Percentiles rank a stretch among this genome's conserved stretches.
Conservation (phyloP, 2,329 filamentous ascomycete species). For the Pezicula rhizophila region DNA sequence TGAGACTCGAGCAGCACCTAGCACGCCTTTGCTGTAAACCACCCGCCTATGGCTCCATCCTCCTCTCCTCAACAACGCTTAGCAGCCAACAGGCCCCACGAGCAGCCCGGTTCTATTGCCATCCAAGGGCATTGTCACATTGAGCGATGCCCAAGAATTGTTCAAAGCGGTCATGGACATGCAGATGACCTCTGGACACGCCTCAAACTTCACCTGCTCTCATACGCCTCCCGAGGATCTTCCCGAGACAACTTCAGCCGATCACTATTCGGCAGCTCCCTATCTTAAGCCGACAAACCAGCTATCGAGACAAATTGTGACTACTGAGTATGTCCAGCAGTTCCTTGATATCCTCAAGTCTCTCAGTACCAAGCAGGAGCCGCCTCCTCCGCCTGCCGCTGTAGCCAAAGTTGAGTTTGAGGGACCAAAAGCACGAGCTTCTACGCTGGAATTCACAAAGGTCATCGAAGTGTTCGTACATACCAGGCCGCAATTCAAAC, state of each 20-base stretch:
- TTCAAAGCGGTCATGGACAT: constrained; percentile 9
- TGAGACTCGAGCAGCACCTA: too few species aligned
- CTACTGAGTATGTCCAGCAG: constrained; percentile 8
- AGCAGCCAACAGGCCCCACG: too few species aligned
- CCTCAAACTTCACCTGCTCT: constrained; percentile 5
- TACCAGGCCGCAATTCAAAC: too few species aligned
- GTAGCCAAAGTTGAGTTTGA: constrained; percentile 2
- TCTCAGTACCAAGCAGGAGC: constrained; percentile 6
- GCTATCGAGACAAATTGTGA: constrained; percentile 2
- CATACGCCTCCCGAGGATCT: constrained; percentile 7
- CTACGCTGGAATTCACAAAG: constrained; percentile 16
- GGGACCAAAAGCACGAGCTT: constrained; percentile 9
- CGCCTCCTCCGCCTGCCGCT: constrained; percentile 2
- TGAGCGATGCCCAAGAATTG: constrained; percentile 10
- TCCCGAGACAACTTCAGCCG: constrained; percentile 3
- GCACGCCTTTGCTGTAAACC: too few species aligned
- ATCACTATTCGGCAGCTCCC: too few species aligned
- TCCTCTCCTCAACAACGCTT: too few species aligned
- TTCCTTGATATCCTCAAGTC: constrained; percentile 10
- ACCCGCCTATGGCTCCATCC: too few species aligned
- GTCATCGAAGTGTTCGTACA: constrained; percentile 15
- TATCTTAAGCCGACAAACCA: constrained; percentile 6
- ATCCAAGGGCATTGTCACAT: constrained; percentile 6
- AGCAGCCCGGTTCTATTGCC: constrained; percentile 9
- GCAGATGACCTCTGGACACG: constrained; percentile 7